Percentiles rank a stretch among this genome's conserved stretches.
Evolutionary conservation across 2,329 filamentous ascomycete genomes (phyloP).

Genomic region (Fusarium siculi): DNA sequence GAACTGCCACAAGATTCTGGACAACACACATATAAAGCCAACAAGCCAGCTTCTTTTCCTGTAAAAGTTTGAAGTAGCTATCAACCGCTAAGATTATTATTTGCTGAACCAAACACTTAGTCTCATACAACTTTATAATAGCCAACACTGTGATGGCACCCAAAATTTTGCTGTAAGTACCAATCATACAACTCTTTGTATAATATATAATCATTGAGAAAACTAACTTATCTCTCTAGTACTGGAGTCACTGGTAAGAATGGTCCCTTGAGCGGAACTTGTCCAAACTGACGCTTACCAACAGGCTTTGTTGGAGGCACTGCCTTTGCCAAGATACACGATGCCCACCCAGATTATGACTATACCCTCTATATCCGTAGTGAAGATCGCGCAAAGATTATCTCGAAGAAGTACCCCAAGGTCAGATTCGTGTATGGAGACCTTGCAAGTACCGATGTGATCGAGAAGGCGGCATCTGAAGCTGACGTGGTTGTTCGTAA

Average conservation of each 20-base stretch:
- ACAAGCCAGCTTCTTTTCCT: no score
- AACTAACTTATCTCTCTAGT: conserved; percentile 36
- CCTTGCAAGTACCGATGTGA: conserved; percentile 56
- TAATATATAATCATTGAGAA: background rate
- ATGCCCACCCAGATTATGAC: conserved; percentile 59
- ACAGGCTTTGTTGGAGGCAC: conserved; percentile 65
- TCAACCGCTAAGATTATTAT: no score
- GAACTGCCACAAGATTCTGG: background rate
- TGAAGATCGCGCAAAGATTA: conserved; percentile 54
- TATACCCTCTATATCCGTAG: conserved; percentile 60
- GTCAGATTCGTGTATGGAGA: conserved; percentile 60
- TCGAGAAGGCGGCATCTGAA: conserved; percentile 62
- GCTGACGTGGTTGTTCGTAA: conserved; percentile 63
- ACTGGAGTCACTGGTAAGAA: conserved; percentile 58
- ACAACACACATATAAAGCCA: no score
- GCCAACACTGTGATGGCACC: conserved; percentile 46
- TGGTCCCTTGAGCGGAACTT: fast-evolving
- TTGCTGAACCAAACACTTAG: background rate
- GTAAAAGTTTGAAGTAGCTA: background rate
- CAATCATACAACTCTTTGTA: background rate
- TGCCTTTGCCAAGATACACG: conserved; percentile 55
- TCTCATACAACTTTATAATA: background rate
- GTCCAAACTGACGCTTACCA: background rate
- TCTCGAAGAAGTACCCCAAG: conserved; percentile 59
- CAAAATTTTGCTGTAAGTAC: conserved; percentile 56